Percentiles rank a stretch among this genome's conserved stretches.
phyloP scores from a whole-genome alignment of 208 protist species.

The Trypanosoma avium region DNA sequence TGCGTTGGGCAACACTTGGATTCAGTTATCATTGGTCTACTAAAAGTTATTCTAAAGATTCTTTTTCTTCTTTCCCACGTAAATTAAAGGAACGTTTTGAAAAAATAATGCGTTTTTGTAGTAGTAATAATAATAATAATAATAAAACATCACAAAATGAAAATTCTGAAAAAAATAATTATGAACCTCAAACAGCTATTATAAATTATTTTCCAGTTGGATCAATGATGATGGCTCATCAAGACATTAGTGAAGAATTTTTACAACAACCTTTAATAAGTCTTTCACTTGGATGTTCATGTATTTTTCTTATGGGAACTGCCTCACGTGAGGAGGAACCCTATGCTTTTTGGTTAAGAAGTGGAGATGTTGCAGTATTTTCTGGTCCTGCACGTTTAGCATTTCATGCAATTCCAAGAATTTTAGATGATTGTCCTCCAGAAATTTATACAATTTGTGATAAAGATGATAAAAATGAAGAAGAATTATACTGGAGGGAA shows the following conservation, averaged over 20 bases:
- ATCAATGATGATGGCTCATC: slow-evolving; percentile 89
- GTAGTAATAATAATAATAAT: no score
- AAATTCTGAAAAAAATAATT: slow-evolving; percentile 24
- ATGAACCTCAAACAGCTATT: slow-evolving; percentile 85
- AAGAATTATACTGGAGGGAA: slow-evolving; percentile 76
- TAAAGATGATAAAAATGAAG: slow-evolving; percentile 21
- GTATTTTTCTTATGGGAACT: slow-evolving; percentile 86
- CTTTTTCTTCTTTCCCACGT: slow-evolving; percentile 58
- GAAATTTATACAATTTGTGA: slow-evolving; percentile 63
- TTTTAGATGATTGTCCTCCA: slow-evolving; percentile 81
- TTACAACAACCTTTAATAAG: slow-evolving; percentile 77
- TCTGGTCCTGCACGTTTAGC: slow-evolving; percentile 61
- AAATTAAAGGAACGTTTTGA: slow-evolving; percentile 46
- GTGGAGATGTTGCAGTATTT: slow-evolving; percentile 80
- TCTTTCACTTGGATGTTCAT: slow-evolving; percentile 76
- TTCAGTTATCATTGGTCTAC: slow-evolving; percentile 88
- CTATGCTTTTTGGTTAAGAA: slow-evolving; percentile 72
- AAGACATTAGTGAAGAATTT: slow-evolving; percentile 83
- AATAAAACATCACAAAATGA: no score
- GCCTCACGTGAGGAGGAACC: slow-evolving; percentile 66
- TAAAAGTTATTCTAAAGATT: slow-evolving; percentile 63
- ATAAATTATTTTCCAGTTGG: slow-evolving; percentile 91
- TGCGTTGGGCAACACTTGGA: slow-evolving; percentile 90
- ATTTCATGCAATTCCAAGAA: slow-evolving; percentile 76
- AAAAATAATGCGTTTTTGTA: slow-evolving; percentile 34